A percentile compares a stretch with the other conserved stretches of the same genome.
These are phyloP conservation scores for Lasiodiplodia sp. DNA, from an alignment of 2,329 filamentous ascomycete species.

Conservation along the genomic window DNA sequence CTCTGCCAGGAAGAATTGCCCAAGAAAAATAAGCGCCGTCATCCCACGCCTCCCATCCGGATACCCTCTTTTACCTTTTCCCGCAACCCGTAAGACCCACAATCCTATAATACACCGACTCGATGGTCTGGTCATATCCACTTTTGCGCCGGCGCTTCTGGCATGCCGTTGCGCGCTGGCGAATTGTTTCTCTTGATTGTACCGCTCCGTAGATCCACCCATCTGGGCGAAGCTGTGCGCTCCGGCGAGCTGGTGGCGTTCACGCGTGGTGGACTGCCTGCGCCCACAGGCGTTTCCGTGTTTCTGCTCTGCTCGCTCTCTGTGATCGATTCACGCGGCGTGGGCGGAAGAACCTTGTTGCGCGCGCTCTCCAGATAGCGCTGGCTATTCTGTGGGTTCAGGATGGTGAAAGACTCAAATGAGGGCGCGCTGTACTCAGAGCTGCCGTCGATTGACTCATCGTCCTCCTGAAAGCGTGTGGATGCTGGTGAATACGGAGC, in stretches of 20 bases:
- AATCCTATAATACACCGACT: constrained; percentile 13
- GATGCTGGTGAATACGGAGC: constrained; percentile 10
- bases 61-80: neutral
- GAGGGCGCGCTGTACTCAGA: constrained; percentile 15
- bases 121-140: constrained; percentile 11
- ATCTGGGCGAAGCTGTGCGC: constrained; percentile 22
- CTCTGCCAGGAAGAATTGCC: constrained; percentile 8
- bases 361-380: constrained; percentile 44
- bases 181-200: constrained; percentile 17
- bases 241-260: neutral
- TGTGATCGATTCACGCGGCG: constrained; percentile 34
- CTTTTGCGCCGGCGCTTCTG: constrained; percentile 1
- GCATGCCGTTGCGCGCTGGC: constrained; percentile 6
- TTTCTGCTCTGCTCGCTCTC: neutral
- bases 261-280: constrained; percentile 3
- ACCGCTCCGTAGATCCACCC: constrained; percentile 20
- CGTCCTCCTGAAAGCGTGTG: constrained; percentile 20
- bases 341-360: constrained; percentile 44
- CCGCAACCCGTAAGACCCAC: constrained; percentile 12
- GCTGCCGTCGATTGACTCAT: constrained; percentile 1
- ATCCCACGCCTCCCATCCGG: neutral
- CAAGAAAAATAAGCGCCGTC: constrained; percentile 17
- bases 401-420: constrained; percentile 16
- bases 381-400: constrained; percentile 37
- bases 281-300: neutral